These are phyloP conservation scores for Glonium stellatum DNA, from an alignment of 495 filamentous ascomycete genomes.

Conservation along the genomic window DNA sequence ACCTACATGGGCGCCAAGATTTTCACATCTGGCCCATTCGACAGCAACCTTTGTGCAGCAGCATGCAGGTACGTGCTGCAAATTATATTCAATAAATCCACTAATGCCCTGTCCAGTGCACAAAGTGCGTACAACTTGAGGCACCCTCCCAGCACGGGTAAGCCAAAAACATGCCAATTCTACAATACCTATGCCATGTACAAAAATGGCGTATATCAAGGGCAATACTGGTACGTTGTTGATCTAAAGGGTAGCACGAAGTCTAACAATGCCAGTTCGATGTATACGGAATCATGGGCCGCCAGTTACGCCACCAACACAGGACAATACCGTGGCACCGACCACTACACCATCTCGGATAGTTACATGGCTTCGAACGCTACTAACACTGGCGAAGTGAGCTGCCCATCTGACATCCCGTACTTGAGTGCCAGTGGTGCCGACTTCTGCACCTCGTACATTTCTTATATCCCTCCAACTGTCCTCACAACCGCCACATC, in stretches of 20 bases:
- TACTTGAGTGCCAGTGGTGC: not conserved
- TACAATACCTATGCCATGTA: slow-evolving; percentile 1
- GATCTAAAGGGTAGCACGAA: too few species aligned
- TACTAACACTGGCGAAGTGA: not conserved
- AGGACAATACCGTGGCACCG: not conserved
- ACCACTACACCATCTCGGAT: not conserved
- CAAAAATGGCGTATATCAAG: not conserved
- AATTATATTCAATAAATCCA: too few species aligned
- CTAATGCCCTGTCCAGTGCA: too few species aligned
- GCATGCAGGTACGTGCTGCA: too few species aligned
- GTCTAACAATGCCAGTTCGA: too few species aligned
- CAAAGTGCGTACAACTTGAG: not conserved
- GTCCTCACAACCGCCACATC: not conserved
- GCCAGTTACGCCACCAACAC: not conserved
- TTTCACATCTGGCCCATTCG: not conserved
- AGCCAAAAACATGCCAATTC: not conserved
- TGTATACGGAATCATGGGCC: not conserved
- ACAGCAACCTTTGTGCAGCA: not conserved
- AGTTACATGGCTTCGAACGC: not conserved
- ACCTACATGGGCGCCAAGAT: slow-evolving; percentile 2
- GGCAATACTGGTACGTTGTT: not conserved
- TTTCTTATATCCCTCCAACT: not conserved
- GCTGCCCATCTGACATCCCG: not conserved
- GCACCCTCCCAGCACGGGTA: not conserved
- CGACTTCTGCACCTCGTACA: not conserved